These are phyloP conservation scores for Fremontodendron californicum DNA, from an alignment of 345 rosid genomes.

Conservation along the genomic window DNA sequence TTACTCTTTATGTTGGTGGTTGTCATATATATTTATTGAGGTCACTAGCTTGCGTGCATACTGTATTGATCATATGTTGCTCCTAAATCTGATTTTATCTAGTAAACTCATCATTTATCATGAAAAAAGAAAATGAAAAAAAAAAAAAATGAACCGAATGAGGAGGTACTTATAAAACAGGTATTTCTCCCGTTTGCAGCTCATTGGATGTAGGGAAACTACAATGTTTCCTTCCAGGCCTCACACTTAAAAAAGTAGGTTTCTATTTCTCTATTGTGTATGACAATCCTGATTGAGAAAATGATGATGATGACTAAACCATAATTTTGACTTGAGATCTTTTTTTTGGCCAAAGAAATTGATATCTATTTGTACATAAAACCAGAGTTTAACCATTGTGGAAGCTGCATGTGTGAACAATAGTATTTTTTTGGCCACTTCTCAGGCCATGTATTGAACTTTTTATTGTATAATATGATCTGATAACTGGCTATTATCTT, in stretches of 20 bases:
- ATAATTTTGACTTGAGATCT: background rate
- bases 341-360: background rate
- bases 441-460: background rate
- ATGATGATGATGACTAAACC: constrained; percentile 5
- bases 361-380: constrained; percentile 1
- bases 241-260: constrained; percentile 60
- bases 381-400: constrained; percentile 1
- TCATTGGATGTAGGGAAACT: constrained; percentile 77
- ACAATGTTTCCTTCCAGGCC: constrained; percentile 80
- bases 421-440: background rate
- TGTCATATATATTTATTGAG: background rate
- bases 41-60: background rate
- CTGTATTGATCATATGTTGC: background rate
- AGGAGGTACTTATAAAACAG: background rate
- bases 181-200: constrained; percentile 62
- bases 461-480: background rate
- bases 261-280: constrained; percentile 46
- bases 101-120: background rate
- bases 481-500: background rate
- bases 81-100: background rate
- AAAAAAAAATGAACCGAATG: background rate
- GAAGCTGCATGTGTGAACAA: background rate
- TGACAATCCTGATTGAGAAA: constrained; percentile 28
- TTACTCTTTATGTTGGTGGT: too few relatives aligned
- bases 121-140: too few relatives aligned